These are phyloP conservation scores for Blastocladiella britannica DNA, from an alignment of 192 early-diverging fungal species.

Conservation along the genomic window DNA sequence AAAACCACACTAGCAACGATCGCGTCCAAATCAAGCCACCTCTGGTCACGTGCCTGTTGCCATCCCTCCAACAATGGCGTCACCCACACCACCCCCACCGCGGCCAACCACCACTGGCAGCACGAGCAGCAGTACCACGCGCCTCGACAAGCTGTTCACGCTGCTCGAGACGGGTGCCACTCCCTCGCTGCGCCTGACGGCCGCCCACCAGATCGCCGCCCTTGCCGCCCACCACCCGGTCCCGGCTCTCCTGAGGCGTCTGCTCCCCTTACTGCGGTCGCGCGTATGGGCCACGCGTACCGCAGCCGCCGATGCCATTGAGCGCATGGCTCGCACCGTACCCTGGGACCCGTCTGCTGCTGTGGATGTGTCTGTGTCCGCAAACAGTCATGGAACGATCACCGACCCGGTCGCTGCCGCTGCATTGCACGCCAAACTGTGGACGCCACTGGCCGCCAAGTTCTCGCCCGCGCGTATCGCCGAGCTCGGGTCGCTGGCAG, in stretches of 20 bases:
- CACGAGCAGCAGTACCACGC: conserved; percentile 14
- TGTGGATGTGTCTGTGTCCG: conserved; percentile 60
- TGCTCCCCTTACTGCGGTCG: conserved; percentile 49
- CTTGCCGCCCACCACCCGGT: conserved; percentile 87
- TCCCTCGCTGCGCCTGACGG: conserved; percentile 59
- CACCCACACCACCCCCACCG: too few relatives aligned
- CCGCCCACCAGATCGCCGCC: conserved; percentile 86
- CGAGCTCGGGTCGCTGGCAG: background rate
- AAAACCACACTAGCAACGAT: too few relatives aligned
- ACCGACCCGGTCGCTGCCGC: conserved; percentile 1
- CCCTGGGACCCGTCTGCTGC: background rate
- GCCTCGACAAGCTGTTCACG: conserved; percentile 81
- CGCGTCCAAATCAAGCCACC: too few relatives aligned
- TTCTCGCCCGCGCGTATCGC: conserved; percentile 4
- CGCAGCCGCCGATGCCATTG: conserved; percentile 78
- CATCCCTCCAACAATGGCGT: too few relatives aligned
- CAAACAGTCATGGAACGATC: conserved; percentile 21
- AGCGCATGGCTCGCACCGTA: conserved; percentile 57
- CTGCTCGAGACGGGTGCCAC: conserved; percentile 90
- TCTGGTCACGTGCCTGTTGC: too few relatives aligned
- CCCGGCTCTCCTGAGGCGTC: conserved; percentile 50
- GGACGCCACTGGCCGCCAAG: conserved; percentile 5
- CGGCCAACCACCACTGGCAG: background rate
- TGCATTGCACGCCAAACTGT: background rate
- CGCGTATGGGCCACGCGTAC: conserved; percentile 86